Percentiles rank a stretch among this genome's conserved stretches.
phyloP scores from a whole-genome alignment of 192 early-diverging fungal species.

The Rhizophlyctis rosea region DNA sequence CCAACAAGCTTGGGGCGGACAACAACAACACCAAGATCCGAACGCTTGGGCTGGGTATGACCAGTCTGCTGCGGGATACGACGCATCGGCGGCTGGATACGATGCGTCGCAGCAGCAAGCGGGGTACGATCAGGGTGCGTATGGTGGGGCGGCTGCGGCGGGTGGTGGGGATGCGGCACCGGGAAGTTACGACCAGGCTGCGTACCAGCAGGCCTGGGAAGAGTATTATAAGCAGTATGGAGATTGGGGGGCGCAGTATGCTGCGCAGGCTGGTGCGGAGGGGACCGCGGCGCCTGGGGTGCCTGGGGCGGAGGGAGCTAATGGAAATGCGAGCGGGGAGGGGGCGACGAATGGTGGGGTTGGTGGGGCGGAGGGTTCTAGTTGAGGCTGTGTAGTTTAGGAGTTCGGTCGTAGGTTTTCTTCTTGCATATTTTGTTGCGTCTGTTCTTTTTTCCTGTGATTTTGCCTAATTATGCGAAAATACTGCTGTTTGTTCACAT shows the following conservation, averaged over 20 bases:
- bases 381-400: too few relatives aligned
- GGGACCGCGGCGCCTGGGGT: constrained; percentile 10
- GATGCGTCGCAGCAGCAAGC: too few relatives aligned
- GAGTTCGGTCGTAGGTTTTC: too few relatives aligned
- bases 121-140: neutral
- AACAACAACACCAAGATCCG: too few relatives aligned
- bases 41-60: neutral
- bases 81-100: neutral
- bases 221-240: constrained; percentile 32
- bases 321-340: too few relatives aligned
- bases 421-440: too few relatives aligned
- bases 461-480: too few relatives aligned
- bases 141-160: neutral
- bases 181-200: constrained; percentile 6
- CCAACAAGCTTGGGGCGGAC: neutral
- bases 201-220: constrained; percentile 20
- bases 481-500: too few relatives aligned
- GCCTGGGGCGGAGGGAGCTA: neutral
- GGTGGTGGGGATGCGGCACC: neutral
- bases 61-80: neutral
- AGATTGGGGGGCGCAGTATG: neutral
- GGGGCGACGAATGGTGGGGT: too few relatives aligned
- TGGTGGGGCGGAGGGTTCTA: too few relatives aligned
- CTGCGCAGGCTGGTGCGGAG: neutral
- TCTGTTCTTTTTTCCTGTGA: too few relatives aligned